Base-by-base conservation (phyloP, 2,329 filamentous ascomycete genomes). In the Aspergillus thermomutatus region DNA sequence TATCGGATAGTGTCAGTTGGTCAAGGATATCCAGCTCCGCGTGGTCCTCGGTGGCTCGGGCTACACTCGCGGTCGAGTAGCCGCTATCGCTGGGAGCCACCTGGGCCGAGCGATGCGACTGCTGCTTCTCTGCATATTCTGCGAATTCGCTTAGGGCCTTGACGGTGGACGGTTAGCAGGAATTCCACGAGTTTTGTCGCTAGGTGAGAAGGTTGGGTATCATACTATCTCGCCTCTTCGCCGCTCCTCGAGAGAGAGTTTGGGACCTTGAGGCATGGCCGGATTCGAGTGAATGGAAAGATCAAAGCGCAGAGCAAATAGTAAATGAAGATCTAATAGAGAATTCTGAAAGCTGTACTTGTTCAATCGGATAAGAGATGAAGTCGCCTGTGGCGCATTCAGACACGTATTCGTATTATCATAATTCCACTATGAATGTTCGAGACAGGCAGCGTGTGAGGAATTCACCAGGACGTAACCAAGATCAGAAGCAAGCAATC, bases 121-220 rank as follows among this genome's bases (percentile, higher is more conserved):
- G 94, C 73, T 97, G 92, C 72, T 92, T 89, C 75, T 97, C 92
- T 63, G 97, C 94, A 69, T 97, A 97, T 69, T 99, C 94, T 74
- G 92, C 92, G 72, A 99, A 99, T 67, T 97, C 94, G 79, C 90
- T 94, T 55, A 99, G 83, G 11, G 93, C 92, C 84, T 87, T 55
- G 34, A 28, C 23, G 47, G 34, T 28, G 34, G 25, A 49, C 25
- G 17, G 41, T 50, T 9, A 56, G 54, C 53, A 61, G 56, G 46
- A 47, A 43, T 14, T 26, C 43, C 14, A 14, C 43, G 43, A 21
- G 43, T 14, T 6, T 46, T 11, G 14, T 46, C 23, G 11, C 21
- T 23, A 46, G 50, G 26, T 21, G 40, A 54, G 43, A 34, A 31
- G 34, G 37, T 49, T 23, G 10, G 34, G 31, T 54, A 31, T 67